These are phyloP conservation scores for Poteriospumella lacustris DNA, from an alignment of 108 stramenopile species.

Conservation along the genomic window DNA sequence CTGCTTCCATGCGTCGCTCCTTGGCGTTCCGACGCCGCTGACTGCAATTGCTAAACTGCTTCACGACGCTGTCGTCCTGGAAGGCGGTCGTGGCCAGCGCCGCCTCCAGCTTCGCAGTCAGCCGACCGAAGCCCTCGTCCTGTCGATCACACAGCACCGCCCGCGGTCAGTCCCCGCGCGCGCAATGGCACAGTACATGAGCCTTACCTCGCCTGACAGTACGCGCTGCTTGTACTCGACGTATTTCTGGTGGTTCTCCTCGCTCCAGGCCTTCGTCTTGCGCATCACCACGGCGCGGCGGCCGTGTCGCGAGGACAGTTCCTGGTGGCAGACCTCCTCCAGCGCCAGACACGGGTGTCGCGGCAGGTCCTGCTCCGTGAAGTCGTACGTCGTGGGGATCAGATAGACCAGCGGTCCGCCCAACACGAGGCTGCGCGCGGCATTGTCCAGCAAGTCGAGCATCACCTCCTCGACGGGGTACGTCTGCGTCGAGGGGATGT, in stretches of 20 bases:
- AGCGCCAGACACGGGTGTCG: conserved; percentile 65
- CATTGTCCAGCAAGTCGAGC: conserved; percentile 75
- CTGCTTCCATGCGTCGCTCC: not conserved
- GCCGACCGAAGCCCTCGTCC: conserved; percentile 17
- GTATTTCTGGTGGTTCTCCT: not conserved
- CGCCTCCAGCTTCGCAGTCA: conserved; percentile 7
- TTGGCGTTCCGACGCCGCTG: not conserved
- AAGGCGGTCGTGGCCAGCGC: not conserved
- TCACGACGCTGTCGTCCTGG: conserved; percentile 12
- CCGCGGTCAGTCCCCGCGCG: too few relatives aligned
- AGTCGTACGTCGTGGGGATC: conserved; percentile 73
- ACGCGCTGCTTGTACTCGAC: not conserved
- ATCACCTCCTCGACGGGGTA: conserved; percentile 83
- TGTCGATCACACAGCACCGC: too few relatives aligned
- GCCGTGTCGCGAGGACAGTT: not conserved
- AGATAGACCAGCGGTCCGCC: conserved; percentile 75
- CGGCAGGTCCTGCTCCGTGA: conserved; percentile 68
- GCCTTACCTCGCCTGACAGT: not conserved
- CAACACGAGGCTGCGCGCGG: conserved; percentile 65
- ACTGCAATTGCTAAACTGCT: not conserved
- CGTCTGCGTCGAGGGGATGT: conserved; percentile 79
- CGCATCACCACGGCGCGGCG: not conserved
- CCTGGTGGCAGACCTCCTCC: not conserved
- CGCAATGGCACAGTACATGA: not conserved
- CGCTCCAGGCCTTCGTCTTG: not conserved